These are phyloP conservation scores for Gossypium raimondii DNA, from an alignment of 345 rosid genomes.

Conservation along the genomic window DNA sequence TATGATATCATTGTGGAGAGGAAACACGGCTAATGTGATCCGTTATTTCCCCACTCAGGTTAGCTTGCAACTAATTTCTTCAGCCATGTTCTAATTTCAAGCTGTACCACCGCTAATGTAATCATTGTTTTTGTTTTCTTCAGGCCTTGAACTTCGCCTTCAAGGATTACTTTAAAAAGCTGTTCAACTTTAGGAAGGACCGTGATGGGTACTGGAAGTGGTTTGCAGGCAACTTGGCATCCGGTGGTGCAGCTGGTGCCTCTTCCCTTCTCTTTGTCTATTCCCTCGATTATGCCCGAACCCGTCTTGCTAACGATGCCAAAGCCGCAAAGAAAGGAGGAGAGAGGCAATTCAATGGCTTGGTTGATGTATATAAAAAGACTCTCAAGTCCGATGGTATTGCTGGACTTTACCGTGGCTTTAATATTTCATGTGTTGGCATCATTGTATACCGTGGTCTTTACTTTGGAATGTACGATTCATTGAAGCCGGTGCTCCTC, in stretches of 20 bases:
- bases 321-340: slow-evolving; percentile 42
- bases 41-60: slow-evolving; percentile 52
- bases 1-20: slow-evolving; percentile 39
- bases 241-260: slow-evolving; percentile 53
- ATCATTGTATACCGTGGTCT: slow-evolving; percentile 42
- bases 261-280: slow-evolving; percentile 40
- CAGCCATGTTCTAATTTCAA: not conserved
- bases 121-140: not conserved
- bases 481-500: slow-evolving; percentile 42
- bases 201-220: slow-evolving; percentile 36
- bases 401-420: slow-evolving; percentile 45
- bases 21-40: slow-evolving; percentile 47
- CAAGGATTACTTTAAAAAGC: slow-evolving; percentile 37
- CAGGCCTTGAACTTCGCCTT: slow-evolving; percentile 32
- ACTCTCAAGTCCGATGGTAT: slow-evolving; percentile 37
- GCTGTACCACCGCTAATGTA: not conserved
- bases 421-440: slow-evolving; percentile 38
- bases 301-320: slow-evolving; percentile 44
- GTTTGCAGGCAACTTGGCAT: slow-evolving; percentile 28
- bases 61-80: not conserved
- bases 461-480: slow-evolving; percentile 48
- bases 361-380: slow-evolving; percentile 41
- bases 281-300: slow-evolving; percentile 44
- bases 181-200: slow-evolving; percentile 48
- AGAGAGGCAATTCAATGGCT: slow-evolving; percentile 42